Percentiles rank a stretch among this genome's conserved stretches.
These are phyloP conservation scores for Diaporthe destruens DNA, from an alignment of 2,329 filamentous ascomycete genomes.

Conservation along the genomic window DNA sequence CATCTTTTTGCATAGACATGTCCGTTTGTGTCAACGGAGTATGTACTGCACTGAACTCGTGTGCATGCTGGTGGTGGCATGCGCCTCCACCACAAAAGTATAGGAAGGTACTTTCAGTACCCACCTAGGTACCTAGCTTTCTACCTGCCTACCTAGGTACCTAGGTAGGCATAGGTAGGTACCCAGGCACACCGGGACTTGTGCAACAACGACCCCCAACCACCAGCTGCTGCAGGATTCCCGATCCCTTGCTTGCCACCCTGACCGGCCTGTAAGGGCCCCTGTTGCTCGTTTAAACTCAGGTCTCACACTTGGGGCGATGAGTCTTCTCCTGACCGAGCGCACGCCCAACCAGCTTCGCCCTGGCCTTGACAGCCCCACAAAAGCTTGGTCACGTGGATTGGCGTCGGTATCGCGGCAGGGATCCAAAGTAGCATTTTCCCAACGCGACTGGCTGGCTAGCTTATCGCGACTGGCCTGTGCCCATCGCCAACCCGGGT, in stretches of 20 bases:
- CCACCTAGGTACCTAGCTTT: background rate
- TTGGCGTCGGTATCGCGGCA: slow-evolving; percentile 32
- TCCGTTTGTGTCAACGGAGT: no score
- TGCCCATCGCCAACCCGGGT: slow-evolving; percentile 38
- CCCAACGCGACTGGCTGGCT: slow-evolving; percentile 40
- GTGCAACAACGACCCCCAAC: background rate
- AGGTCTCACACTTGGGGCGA: slow-evolving; percentile 38
- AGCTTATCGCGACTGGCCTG: slow-evolving; percentile 35
- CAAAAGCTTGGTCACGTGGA: slow-evolving; percentile 24
- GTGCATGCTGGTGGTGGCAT: no score
- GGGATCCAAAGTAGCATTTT: slow-evolving; percentile 7
- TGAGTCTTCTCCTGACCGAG: slow-evolving; percentile 39
- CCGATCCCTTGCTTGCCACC: slow-evolving; percentile 30
- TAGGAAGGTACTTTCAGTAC: no score
- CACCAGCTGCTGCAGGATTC: slow-evolving; percentile 5
- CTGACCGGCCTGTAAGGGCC: slow-evolving; percentile 20
- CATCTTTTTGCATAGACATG: background rate
- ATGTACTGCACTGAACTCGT: no score
- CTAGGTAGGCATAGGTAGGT: no score
- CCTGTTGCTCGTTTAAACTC: slow-evolving; percentile 36
- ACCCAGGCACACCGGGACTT: background rate
- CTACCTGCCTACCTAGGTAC: background rate
- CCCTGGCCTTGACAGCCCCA: background rate
- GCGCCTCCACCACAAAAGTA: background rate
- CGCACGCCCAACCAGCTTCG: slow-evolving; percentile 29